Percentiles rank a stretch among this genome's conserved stretches.
These are phyloP conservation scores for Intubia oerlemansii DNA, from an alignment of 2,329 filamentous ascomycete species.

Conservation along the genomic window DNA sequence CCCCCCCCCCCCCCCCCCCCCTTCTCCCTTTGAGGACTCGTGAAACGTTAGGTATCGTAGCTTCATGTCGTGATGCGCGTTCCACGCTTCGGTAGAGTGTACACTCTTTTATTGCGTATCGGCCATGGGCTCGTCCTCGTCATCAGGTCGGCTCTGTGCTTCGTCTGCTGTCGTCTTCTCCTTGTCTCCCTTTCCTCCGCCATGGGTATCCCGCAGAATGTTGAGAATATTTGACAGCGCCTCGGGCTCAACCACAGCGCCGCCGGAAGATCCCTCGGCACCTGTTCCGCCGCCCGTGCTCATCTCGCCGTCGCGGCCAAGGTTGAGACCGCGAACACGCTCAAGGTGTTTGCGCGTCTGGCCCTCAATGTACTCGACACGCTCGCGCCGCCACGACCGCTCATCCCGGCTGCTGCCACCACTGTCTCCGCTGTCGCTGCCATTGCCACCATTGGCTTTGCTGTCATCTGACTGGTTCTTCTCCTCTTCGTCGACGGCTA, in stretches of 20 bases:
- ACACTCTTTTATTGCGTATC: too few relatives aligned
- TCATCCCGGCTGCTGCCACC: not conserved
- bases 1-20: too few relatives aligned
- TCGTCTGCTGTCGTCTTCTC: too few relatives aligned
- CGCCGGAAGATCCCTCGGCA: slow-evolving; percentile 16
- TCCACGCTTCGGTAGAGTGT: too few relatives aligned
- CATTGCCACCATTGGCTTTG: too few relatives aligned
- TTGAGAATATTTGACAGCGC: slow-evolving; percentile 8
- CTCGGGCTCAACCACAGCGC: slow-evolving; percentile 22
- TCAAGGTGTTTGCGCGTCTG: slow-evolving; percentile 62
- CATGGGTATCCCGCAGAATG: slow-evolving; percentile 6
- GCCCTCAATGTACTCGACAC: slow-evolving; percentile 65
- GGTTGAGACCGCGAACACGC: slow-evolving; percentile 41
- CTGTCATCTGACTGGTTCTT: too few relatives aligned
- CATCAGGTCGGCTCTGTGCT: too few relatives aligned
- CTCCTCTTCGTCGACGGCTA: slow-evolving; percentile 3
- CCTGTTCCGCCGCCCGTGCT: slow-evolving; percentile 11
- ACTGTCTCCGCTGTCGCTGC: not conserved
- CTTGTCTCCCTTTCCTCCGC: too few relatives aligned
- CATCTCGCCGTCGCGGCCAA: slow-evolving; percentile 38
- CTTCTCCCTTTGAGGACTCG: too few relatives aligned
- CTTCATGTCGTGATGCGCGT: too few relatives aligned
- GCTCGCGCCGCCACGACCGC: slow-evolving; percentile 43
- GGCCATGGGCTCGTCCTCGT: too few relatives aligned
- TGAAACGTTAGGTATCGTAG: too few relatives aligned